Conservation (phyloP, 2,329 filamentous ascomycete genomes). For the Sporothrix luriei region DNA sequence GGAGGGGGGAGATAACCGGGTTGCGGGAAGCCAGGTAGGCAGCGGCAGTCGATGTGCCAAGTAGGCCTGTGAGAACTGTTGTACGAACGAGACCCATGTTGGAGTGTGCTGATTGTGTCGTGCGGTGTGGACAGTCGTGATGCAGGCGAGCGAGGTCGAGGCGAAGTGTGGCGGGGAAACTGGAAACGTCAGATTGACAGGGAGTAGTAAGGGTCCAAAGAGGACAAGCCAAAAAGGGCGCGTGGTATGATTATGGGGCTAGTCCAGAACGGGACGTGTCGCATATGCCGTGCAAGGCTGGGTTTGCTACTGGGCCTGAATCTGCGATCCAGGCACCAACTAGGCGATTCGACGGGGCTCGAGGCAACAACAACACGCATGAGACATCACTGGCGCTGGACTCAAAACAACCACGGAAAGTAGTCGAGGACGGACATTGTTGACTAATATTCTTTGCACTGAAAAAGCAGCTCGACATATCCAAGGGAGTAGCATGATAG, state of each 20-base stretch:
- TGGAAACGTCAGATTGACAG: conserved; percentile 6
- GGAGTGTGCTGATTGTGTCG: background rate
- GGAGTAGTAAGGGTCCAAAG: background rate
- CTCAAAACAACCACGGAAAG: background rate
- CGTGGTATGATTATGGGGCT: conserved; percentile 13
- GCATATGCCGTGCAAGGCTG: conserved; percentile 1
- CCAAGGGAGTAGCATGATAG: background rate
- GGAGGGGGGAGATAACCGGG: conserved; percentile 59
- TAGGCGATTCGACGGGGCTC: background rate
- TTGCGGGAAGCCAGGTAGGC: conserved; percentile 59
- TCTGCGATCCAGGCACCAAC: background rate
- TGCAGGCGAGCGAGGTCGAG: background rate
- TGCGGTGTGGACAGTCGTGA: background rate
- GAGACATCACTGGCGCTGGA: too few relatives aligned
- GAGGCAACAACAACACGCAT: conserved; percentile 9
- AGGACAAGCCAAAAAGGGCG: background rate
- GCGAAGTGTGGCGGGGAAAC: conserved; percentile 15
- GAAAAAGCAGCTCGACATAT: background rate
- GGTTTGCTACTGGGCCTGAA: background rate
- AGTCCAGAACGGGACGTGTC: background rate
- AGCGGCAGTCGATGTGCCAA: conserved; percentile 54
- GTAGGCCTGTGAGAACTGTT: conserved; percentile 50
- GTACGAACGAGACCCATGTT: conserved; percentile 58
- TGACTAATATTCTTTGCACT: background rate
- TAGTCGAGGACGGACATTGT: background rate